phyloP scores from a whole-genome alignment of 768 basidiomycete genomes.

The Rhodotorula paludigena region DNA sequence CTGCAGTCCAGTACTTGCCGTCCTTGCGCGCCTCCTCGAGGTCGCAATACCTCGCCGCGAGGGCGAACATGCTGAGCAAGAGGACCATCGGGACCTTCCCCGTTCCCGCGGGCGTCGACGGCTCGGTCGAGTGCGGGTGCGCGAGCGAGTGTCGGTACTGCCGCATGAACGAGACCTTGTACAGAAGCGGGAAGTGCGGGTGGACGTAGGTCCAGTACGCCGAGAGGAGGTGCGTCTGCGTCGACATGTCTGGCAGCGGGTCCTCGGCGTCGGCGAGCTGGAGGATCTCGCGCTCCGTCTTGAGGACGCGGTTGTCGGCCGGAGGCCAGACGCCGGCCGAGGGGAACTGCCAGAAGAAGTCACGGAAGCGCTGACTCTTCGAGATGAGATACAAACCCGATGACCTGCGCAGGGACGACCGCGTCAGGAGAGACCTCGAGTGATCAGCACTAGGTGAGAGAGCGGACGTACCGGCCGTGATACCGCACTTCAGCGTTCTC shows the following conservation, averaged over 20 bases:
- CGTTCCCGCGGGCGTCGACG: conserved; percentile 20
- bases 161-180: conserved; percentile 34
- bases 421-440: no score
- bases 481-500: conserved; percentile 80
- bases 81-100: conserved; percentile 56
- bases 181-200: conserved; percentile 65
- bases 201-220: conserved; percentile 81
- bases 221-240: conserved; percentile 66
- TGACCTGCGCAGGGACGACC: conserved; percentile 58
- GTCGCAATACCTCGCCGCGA: conserved; percentile 66
- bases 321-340: conserved; percentile 86
- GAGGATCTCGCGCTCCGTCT: conserved; percentile 40
- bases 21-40: conserved; percentile 21
- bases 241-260: conserved; percentile 57
- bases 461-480: conserved; percentile 56
- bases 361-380: conserved; percentile 36
- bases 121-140: conserved; percentile 27
- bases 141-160: conserved; percentile 39
- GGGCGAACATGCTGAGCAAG: conserved; percentile 74
- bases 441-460: not conserved
- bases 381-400: conserved; percentile 43
- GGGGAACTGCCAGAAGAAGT: conserved; percentile 58
- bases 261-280: conserved; percentile 47
- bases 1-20: conserved; percentile 42
- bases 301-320: conserved; percentile 46